A percentile compares a stretch with the other conserved stretches of the same genome.
Evolutionary conservation across 1,139 yeast species (phyloP).

Genomic region (Hanseniaspora uvarum): DNA sequence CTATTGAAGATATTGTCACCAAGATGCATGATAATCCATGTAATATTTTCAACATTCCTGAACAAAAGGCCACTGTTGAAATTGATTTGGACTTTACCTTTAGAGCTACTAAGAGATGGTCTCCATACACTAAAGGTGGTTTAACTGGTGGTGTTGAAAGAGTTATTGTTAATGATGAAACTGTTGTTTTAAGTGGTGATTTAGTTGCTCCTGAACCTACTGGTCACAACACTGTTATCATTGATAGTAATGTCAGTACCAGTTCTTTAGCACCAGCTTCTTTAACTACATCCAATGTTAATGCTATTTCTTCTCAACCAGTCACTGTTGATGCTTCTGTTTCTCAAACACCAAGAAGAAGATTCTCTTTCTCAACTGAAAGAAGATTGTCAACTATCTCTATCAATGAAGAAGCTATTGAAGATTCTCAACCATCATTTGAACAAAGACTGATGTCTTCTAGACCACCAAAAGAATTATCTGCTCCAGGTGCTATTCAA

Average conservation of each 20-base stretch:
- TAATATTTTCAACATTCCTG: conserved; percentile 71
- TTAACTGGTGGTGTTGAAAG: conserved; percentile 79
- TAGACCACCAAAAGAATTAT: conserved; percentile 56
- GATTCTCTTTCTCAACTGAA: conserved; percentile 38
- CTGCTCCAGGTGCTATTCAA: conserved; percentile 69
- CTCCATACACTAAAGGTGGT: conserved; percentile 43
- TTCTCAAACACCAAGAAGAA: conserved; percentile 28
- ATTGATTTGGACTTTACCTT: conserved; percentile 61
- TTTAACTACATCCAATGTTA: conserved; percentile 18
- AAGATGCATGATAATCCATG: conserved; percentile 79
- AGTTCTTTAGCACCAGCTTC: conserved; percentile 21
- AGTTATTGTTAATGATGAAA: conserved; percentile 66
- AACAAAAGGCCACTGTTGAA: conserved; percentile 67
- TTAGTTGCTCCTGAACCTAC: conserved; percentile 47
- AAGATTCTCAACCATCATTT: conserved; percentile 40
- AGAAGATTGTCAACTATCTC: conserved; percentile 39
- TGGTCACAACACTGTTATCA: conserved; percentile 45
- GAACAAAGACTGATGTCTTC: conserved; percentile 51
- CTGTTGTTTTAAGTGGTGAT: conserved; percentile 76
- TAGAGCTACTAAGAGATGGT: conserved; percentile 39
- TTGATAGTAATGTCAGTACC: conserved; percentile 28
- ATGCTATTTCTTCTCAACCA: conserved; percentile 25
- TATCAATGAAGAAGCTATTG: conserved; percentile 45
- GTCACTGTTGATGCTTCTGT: conserved; percentile 18
- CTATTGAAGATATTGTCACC: conserved; percentile 58